These are phyloP conservation scores for Globisporangium echinulatum DNA, from an alignment of 352 stramenopile genomes.

Conservation along the genomic window DNA sequence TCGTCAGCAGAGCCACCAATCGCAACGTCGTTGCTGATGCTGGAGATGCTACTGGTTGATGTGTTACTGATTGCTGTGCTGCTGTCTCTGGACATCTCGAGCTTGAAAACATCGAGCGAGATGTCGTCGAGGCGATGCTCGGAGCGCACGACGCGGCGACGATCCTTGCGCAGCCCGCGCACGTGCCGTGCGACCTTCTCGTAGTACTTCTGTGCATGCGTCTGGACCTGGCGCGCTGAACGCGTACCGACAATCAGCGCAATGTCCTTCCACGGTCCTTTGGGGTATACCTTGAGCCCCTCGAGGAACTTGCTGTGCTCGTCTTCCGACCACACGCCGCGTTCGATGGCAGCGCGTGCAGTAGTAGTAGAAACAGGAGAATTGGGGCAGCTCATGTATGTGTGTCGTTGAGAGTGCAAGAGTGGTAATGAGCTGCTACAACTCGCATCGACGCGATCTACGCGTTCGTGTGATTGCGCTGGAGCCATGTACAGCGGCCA, in stretches of 20 bases:
- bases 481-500: too few species aligned
- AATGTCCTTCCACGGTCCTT: slow-evolving; percentile 25
- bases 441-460: too few species aligned
- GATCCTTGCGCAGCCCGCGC: slow-evolving; percentile 52
- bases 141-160: slow-evolving; percentile 32
- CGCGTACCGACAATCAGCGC: slow-evolving; percentile 21
- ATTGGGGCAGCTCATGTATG: too few species aligned
- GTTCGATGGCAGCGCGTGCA: not conserved
- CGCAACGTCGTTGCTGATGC: not conserved
- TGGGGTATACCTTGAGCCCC: slow-evolving; percentile 15
- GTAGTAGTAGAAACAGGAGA: not conserved
- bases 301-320: slow-evolving; percentile 27
- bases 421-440: too few species aligned
- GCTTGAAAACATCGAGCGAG: slow-evolving; percentile 13
- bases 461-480: too few species aligned
- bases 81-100: not conserved
- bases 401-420: too few species aligned
- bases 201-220: slow-evolving; percentile 46
- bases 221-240: slow-evolving; percentile 57
- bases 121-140: slow-evolving; percentile 51
- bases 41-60: not conserved
- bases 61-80: not conserved
- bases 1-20: not conserved
- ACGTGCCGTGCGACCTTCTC: slow-evolving; percentile 62
- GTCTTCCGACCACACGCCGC: slow-evolving; percentile 23